Evolutionary conservation across 352 stramenopile genomes (phyloP), one percentile per base, ranked within the genome.

Genomic region (Lagenidium giganteum): DNA sequence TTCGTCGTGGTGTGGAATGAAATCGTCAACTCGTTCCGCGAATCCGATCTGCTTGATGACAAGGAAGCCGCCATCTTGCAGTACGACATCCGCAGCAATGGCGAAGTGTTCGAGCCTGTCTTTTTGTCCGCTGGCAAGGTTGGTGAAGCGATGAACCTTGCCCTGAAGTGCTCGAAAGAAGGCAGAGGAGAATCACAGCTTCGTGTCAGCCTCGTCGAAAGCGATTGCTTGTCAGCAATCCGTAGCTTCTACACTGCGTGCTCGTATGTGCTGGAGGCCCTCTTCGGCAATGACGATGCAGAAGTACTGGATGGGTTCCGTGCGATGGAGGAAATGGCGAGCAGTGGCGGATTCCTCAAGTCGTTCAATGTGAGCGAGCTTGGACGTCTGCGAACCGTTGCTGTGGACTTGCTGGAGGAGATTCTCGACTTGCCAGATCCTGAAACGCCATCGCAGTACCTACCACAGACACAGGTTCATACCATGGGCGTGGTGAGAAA

Each of bases 1-100:
- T 89, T 89, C 21, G 76, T 87, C 8, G 76, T 89, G 5, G 76
- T 89, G 3, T 89, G 76, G 76, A 89, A 89, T 41, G 76, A 89
- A 40, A 87, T 87, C 28, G 75, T 89, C 5, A 89, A 89, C 54
- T 87, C 74, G 5, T 89, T 89, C 55, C 70, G 76, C 13, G 74
- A 84, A 44, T 67, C 69, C 4, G 76, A 89, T 53, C 44, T 89
- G 33, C 42, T 89, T 4, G 76, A 89, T 17, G 76, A 89, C 47
- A 89, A 87, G 42, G 76, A 89, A 41, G 76, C 76, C 2, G 75
- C 76, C 7, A 86, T 89, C 22, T 45, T 89, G 26, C 76, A 89
- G 53, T 89, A 89, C 42, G 76, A 89, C 51, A 87, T 89, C 22
- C 73, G 69, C 33, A 85, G 73, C 47, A 84, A 72, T 5, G 76